phyloP scores from a whole-genome alignment of 768 basidiomycete species.

The Mycena rebaudengoi region DNA sequence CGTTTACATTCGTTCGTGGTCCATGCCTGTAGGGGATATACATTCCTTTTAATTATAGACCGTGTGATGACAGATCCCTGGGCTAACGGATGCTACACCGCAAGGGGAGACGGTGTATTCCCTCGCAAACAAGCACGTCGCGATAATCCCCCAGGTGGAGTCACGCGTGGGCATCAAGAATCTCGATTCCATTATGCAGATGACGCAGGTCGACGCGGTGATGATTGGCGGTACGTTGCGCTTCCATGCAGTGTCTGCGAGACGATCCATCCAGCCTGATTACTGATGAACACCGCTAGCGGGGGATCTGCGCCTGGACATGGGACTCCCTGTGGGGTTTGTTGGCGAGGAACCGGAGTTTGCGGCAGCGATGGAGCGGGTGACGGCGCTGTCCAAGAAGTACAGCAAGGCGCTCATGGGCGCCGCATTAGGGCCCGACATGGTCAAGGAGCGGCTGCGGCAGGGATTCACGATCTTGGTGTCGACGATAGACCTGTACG shows the following conservation, averaged over 20 bases:
- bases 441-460: conserved; percentile 22
- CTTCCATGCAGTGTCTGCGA: background rate
- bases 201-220: conserved; percentile 21
- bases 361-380: conserved; percentile 13
- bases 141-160: conserved; percentile 27
- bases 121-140: conserved; percentile 26
- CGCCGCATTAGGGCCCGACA: conserved; percentile 13
- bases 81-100: conserved; percentile 21
- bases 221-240: conserved; percentile 22
- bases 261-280: background rate
- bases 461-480: conserved; percentile 20
- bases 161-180: conserved; percentile 21
- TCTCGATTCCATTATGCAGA: conserved; percentile 19
- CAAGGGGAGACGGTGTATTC: conserved; percentile 18
- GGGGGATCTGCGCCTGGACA: conserved; percentile 27
- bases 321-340: conserved; percentile 22
- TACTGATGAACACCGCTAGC: background rate
- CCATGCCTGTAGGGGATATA: background rate
- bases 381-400: conserved; percentile 18
- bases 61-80: conserved; percentile 10
- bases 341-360: conserved; percentile 25
- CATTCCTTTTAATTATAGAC: background rate
- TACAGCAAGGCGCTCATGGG: conserved; percentile 23
- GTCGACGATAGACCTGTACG: conserved; percentile 14
- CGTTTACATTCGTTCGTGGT: conserved; percentile 23